These are phyloP conservation scores for Pelargonium exstipulatum DNA, from an alignment of 441 rosid genomes.

Conservation along the genomic window DNA sequence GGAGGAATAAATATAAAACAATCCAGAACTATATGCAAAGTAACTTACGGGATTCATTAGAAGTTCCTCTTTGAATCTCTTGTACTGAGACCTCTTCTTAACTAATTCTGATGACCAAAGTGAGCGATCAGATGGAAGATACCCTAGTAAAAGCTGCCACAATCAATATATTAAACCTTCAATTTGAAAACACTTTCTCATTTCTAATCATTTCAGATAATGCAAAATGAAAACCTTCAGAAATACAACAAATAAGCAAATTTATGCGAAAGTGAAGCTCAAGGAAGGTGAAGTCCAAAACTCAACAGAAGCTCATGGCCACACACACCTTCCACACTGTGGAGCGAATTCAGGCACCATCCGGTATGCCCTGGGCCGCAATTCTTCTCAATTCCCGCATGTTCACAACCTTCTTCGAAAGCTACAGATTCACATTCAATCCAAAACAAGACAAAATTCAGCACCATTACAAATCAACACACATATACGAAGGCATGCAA, in stretches of 20 bases:
- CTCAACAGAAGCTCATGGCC: background rate
- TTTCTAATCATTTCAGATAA: background rate
- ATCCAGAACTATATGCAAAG: background rate
- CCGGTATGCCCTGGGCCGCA: constrained; percentile 76
- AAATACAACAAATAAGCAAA: background rate
- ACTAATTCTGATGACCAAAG: constrained; percentile 77
- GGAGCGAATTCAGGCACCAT: constrained; percentile 76
- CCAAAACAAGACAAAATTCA: constrained; percentile 13
- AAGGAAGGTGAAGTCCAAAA: background rate
- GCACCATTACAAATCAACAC: background rate
- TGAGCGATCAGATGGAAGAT: constrained; percentile 73
- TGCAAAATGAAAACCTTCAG: constrained; percentile 12
- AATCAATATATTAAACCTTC: constrained; percentile 16
- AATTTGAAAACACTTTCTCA: background rate
- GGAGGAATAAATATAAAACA: background rate
- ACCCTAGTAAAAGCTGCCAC: constrained; percentile 83
- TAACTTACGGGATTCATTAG: constrained; percentile 88
- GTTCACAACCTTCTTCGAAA: constrained; percentile 80
- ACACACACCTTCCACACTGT: constrained; percentile 82
- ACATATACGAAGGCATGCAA: background rate
- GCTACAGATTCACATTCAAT: constrained; percentile 28
- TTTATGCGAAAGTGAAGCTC: background rate
- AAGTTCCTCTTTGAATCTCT: constrained; percentile 78
- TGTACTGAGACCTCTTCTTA: constrained; percentile 87
- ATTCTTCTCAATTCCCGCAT: constrained; percentile 73